Evolutionary conservation across 2,329 filamentous ascomycete species (phyloP), one percentile per base, ranked within the genome.

Genomic region (Fonsecaea multimorphosa): DNA sequence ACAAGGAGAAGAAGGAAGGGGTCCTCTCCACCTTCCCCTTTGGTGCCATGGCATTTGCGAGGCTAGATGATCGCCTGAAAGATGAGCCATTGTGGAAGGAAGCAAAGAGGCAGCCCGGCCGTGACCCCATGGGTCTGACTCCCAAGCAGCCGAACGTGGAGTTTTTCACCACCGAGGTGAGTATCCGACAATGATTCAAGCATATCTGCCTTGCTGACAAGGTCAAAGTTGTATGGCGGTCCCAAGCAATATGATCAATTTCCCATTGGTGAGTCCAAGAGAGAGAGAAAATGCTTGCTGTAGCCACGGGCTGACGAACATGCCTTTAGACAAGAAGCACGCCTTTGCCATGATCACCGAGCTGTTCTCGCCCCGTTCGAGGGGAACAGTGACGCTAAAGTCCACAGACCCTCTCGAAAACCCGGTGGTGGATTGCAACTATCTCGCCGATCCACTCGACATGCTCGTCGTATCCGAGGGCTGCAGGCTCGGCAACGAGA

Each of bases 121-220:
- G 87, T 3, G 87, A 89, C 70, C 86, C 87, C 0, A 89, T 90
- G 87, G 85, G 84, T 19, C 76, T 89, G 16, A 83, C 82, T 0
- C 75, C 79, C 0, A 74, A 75, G 5, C 87, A 89, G 71, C 85
- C 87, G 0, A 86, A 88, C 70, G 73, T 87, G 56, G 87, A 89
- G 71, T 84, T 87, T 74, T 89, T 87, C 76, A 85, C 81, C 34
- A 88, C 86, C 0, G 86, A 88, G 72, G 85, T 84, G 71, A 88
- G 87, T 68, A 11, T 36, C 44, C 29, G 5, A 36, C 16, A 24
- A 19, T 14, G 12, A n/a, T 2, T 19, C 38, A n/a, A 16, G 19
- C 29, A 1, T n/a, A 29, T 14, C 4, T 24, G 7, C 19, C 22
- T 27, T 29, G 65, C 67, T 69, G 46, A 70, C 66, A 22, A 4